phyloP scores from a whole-genome alignment of 2,329 filamentous ascomycete genomes.

The Neoascochyta sp. region DNA sequence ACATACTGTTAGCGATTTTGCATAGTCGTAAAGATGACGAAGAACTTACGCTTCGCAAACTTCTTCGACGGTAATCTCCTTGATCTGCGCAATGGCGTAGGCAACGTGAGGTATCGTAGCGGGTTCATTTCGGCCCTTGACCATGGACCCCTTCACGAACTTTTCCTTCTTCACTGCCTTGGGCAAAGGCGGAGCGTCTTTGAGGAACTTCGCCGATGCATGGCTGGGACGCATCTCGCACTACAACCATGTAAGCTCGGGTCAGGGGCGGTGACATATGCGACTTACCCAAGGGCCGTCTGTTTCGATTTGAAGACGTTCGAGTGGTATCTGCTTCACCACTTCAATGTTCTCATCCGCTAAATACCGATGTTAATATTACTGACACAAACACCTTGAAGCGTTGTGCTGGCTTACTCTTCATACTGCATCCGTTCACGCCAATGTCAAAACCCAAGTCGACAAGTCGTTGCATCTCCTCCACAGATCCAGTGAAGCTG shows the following conservation, averaged over 20 bases:
- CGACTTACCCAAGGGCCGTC: conserved; percentile 77
- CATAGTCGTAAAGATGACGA: not conserved
- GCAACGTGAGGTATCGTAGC: conserved; percentile 82
- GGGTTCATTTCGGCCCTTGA: conserved; percentile 94
- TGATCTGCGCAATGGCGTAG: conserved; percentile 82
- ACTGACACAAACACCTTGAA: no score
- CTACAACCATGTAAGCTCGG: conserved; percentile 33
- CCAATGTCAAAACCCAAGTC: conserved; percentile 82
- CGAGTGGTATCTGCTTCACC: conserved; percentile 72
- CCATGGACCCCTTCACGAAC: conserved; percentile 80
- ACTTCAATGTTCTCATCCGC: conserved; percentile 72
- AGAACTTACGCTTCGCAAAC: conserved; percentile 70
- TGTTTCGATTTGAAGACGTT: conserved; percentile 87
- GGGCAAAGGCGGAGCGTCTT: conserved; percentile 67
- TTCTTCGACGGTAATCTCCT: conserved; percentile 72
- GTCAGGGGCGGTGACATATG: no score
- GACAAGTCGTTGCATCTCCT: conserved; percentile 79
- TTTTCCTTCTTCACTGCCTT: conserved; percentile 95
- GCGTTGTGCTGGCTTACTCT: conserved; percentile 62
- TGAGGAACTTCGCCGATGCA: conserved; percentile 71
- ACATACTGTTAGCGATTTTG: conserved; percentile 1
- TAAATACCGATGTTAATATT: no score
- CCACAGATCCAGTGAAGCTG: conserved; percentile 84
- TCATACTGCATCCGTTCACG: conserved; percentile 95
- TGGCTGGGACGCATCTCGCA: conserved; percentile 91